phyloP scores from a whole-genome alignment of 2,329 filamentous ascomycete genomes.

The Penicillium hesseltinei region DNA sequence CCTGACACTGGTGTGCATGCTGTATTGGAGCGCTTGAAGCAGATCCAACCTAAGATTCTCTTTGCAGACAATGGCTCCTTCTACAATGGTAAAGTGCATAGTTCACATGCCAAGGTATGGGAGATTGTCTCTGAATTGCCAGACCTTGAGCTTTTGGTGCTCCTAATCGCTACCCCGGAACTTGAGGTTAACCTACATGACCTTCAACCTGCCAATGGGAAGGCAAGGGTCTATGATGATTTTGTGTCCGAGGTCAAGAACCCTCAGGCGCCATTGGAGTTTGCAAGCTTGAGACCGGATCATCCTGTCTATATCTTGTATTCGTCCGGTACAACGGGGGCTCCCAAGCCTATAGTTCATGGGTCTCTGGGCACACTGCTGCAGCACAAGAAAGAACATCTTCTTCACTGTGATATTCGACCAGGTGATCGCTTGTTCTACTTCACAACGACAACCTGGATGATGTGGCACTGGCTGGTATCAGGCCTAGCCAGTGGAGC shows the following conservation, averaged over 20 bases:
- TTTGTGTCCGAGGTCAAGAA: conserved; percentile 48
- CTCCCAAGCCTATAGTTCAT: conserved; percentile 92
- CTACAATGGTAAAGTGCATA: conserved; percentile 89
- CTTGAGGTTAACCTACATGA: conserved; percentile 37
- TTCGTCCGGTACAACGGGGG: conserved; percentile 82
- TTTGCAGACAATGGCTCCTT: conserved; percentile 85
- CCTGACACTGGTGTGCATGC: conserved; percentile 90
- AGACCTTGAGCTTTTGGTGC: conserved; percentile 66
- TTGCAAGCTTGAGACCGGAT: conserved; percentile 76
- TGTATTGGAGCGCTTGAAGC: conserved; percentile 79
- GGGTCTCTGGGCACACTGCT: conserved; percentile 84
- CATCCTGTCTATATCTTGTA: conserved; percentile 94
- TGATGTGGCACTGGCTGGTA: conserved; percentile 99
- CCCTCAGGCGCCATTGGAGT: conserved; percentile 51
- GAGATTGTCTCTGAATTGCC: conserved; percentile 69
- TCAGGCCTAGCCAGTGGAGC: conserved; percentile 79
- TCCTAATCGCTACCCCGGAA: conserved; percentile 65
- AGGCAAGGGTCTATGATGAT: conserved; percentile 41
- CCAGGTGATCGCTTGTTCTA: conserved; percentile 77
- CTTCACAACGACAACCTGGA: conserved; percentile 94
- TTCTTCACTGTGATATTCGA: conserved; percentile 78
- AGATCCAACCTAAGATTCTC: conserved; percentile 78
- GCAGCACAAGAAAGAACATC: conserved; percentile 96
- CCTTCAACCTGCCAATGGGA: conserved; percentile 38
- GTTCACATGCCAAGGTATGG: conserved; percentile 73